Base-by-base conservation (phyloP, 2,329 filamentous ascomycete genomes). In the Fonsecaea pedrosoi region DNA sequence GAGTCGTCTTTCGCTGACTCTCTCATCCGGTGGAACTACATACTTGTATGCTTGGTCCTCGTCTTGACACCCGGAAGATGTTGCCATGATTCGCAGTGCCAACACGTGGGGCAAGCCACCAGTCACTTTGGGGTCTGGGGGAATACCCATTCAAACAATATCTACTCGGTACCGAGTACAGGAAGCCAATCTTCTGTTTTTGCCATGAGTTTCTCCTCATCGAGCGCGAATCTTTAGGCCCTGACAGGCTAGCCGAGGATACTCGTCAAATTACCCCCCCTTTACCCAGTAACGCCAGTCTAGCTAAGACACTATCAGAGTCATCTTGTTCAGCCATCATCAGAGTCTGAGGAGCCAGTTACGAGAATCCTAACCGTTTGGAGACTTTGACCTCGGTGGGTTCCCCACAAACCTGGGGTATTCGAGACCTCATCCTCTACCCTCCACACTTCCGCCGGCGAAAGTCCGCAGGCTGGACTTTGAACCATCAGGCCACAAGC, bases 381-480 rank as follows among this genome's bases (percentile, higher is more conserved):
- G 35, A 60, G 62, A 65, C 6, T 42, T 65, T 18, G 45, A 60
- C 62, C 62, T 65, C 62, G 62, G 62, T 34, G 32, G 32, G n/a
- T 48, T 45, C 55, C 55, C 62, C 48, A 13, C 55, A 65, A 65
- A 65, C 30, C 37, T 56, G 59, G 62, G 62, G 62, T 56, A 60
- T 60, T 60, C 62, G 55, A 60, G 55, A 60, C 54, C 3, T 18
- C n/a, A 8, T 30, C 35, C 37, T 13, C 34, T 50, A 9, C 40
- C 35, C 53, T 21, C 40, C 18, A 12, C 2, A n/a, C 35, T 35
- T 45, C 32, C 55, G 32, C 45, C 42, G 34, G 50, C 37, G 48
- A 18, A 54, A 54, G 48, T 48, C 59, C 59, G 59, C 4, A 61
- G 59, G 59, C 32, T 61, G 38, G 40, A 34, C 25, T 21, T 54